Percentiles rank a stretch among this genome's conserved stretches.
Evolutionary conservation across 2,329 filamentous ascomycete species (phyloP).

Genomic region (Tothia fuscella): DNA sequence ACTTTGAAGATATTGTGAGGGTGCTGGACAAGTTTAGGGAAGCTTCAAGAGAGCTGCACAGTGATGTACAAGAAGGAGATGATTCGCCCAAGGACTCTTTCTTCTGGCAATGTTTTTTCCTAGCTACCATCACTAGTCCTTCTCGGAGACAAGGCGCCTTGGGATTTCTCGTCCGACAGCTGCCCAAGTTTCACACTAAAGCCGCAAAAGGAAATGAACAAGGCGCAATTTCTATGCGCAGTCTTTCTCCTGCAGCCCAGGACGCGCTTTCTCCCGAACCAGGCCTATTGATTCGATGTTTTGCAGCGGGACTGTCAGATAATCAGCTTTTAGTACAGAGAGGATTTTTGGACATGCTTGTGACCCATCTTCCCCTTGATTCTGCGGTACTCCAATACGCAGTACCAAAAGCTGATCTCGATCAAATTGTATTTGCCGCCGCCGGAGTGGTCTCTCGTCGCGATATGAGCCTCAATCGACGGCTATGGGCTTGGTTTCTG

Average conservation of each 20-base stretch:
- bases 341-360: constrained; percentile 84
- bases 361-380: constrained; percentile 77
- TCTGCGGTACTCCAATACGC: constrained; percentile 67
- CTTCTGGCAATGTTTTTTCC: constrained; percentile 97
- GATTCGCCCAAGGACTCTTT: constrained; percentile 56
- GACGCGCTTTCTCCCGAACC: constrained; percentile 83
- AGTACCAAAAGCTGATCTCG: constrained; percentile 63
- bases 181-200: constrained; percentile 55
- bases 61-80: constrained; percentile 35
- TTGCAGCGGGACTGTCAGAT: constrained; percentile 79
- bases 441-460: constrained; percentile 76
- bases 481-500: constrained; percentile 92
- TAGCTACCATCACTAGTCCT: constrained; percentile 82
- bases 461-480: constrained; percentile 92
- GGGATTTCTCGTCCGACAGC: constrained; percentile 67
- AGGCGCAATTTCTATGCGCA: constrained; percentile 22
- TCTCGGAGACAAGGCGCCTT: constrained; percentile 75
- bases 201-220: constrained; percentile 15
- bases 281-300: constrained; percentile 78
- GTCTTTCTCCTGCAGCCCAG: constrained; percentile 41
- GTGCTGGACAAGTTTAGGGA: constrained; percentile 68
- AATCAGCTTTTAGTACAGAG: constrained; percentile 85
- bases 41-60: constrained; percentile 37
- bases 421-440: constrained; percentile 70
- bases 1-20: constrained; percentile 78